Base-by-base conservation (phyloP, 192 early-diverging fungal genomes). In the Funneliformis mosseae region DNA sequence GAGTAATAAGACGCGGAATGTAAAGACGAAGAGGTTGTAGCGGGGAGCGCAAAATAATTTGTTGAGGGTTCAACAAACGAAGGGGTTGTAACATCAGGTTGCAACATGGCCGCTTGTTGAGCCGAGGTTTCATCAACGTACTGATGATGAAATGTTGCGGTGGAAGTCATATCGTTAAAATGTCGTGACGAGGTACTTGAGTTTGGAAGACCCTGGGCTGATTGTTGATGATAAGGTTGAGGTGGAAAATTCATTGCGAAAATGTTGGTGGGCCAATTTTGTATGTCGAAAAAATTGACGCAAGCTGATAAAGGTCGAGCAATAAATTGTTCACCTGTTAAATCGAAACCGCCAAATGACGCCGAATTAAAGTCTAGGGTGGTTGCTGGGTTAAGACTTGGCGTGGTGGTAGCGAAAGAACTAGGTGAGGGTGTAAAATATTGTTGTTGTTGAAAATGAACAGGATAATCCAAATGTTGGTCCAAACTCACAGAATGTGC, bases 401-500 rank as follows among this genome's bases (percentile, higher is more conserved):
- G 73, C n/a, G 45, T 60, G 25, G 33, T 74, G 50, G 25, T 48
- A 33, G 46, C 73, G 73, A 50, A 48, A 74, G 48, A 12, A 74
- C 25, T 25, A 55, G 73, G 46, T 45, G 73, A 5, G 12, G 18
- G 25, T 59, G 12, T 46, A 48, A 33, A 18, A n/a, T 23, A 55
- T n/a, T 59, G 41, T 8, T 71, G 33, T 42, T 16, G 69, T 42
- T 12, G 71, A 46, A 50, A 73, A 7, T 45, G 42, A 43, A 74
- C 55, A 59, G 18, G 72, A 28, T 8, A 72, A 46, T 72, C 70
- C 14, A 72, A 23, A 27, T 23, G 72, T 74, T 74, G 72, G 72
- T 74, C 72, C n/a, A 74, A 28, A 33, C 41, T 74, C 33, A 74
- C 50, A 74, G 72, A 74, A 50, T 23, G 72, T 48, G n/a, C 73